These are phyloP conservation scores for Thielaviopsis ethacetica DNA, from an alignment of 2,329 filamentous ascomycete species.

Conservation along the genomic window DNA sequence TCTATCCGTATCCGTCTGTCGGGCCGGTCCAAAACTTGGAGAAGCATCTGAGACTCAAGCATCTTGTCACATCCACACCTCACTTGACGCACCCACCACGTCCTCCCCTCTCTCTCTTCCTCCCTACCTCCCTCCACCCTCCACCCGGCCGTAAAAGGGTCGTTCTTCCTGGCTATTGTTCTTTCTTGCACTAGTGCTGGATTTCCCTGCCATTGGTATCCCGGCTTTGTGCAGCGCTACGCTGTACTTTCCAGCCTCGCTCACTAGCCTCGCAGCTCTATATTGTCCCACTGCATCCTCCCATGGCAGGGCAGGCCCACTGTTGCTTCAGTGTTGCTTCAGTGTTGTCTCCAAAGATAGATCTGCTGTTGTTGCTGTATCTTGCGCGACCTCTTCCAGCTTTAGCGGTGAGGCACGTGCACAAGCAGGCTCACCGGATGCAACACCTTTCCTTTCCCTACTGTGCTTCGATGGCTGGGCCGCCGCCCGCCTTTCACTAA, in stretches of 20 bases:
- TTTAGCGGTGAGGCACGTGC: conserved; percentile 10
- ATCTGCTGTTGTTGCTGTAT: neutral
- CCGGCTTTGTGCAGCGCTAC: neutral
- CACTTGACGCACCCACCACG: neutral
- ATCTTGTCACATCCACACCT: neutral
- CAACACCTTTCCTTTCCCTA: neutral
- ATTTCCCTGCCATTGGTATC: neutral
- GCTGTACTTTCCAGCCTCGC: conserved; percentile 1
- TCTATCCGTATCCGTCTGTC: neutral
- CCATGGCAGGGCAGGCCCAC: neutral
- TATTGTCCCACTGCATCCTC: neutral
- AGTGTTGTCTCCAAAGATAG: neutral
- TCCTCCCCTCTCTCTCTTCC: too few species aligned
- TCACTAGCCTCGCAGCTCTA: neutral
- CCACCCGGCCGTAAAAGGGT: too few species aligned
- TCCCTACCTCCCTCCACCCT: too few species aligned
- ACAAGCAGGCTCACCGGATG: conserved; percentile 7
- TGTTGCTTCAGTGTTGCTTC: too few species aligned
- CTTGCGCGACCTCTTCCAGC: neutral
- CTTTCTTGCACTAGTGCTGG: neutral
- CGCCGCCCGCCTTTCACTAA: too few species aligned
- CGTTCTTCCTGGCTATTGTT: neutral
- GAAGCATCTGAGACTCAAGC: neutral
- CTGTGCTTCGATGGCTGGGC: neutral
- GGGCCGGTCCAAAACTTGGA: neutral